A percentile compares a stretch with the other conserved stretches of the same genome.
Conservation (phyloP, 2,329 filamentous ascomycete genomes). For the Fusarium sp. region DNA sequence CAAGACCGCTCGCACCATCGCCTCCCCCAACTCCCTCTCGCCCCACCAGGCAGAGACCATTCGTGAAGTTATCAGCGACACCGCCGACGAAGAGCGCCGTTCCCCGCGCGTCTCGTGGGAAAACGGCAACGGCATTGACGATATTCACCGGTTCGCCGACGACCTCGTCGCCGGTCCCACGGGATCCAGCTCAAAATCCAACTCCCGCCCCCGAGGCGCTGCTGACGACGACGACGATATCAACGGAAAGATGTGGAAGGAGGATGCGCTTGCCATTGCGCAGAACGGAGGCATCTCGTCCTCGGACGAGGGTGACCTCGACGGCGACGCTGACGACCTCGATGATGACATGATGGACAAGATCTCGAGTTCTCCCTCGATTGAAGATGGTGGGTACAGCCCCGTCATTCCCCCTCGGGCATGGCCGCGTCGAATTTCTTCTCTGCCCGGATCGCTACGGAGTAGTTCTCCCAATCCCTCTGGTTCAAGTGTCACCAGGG, state of each 20-base stretch:
- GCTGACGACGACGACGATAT: slow-evolving; percentile 35
- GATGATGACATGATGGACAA: slow-evolving; percentile 98
- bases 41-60: slow-evolving; percentile 89
- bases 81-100: slow-evolving; percentile 76
- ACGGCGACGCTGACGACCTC: slow-evolving; percentile 78
- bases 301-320: slow-evolving; percentile 72
- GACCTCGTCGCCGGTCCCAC: slow-evolving; percentile 56
- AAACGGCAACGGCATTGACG: slow-evolving; percentile 56
- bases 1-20: slow-evolving; percentile 32
- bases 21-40: slow-evolving; percentile 66
- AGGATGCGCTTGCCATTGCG: slow-evolving; percentile 70
- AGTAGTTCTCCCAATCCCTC: slow-evolving; percentile 45
- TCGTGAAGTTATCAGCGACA: slow-evolving; percentile 82
- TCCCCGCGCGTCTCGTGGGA: slow-evolving; percentile 71
- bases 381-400: slow-evolving; percentile 94
- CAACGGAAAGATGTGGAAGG: slow-evolving; percentile 55
- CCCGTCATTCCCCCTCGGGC: slow-evolving; percentile 50
- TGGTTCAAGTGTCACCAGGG: slow-evolving; percentile 40
- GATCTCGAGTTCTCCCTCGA: slow-evolving; percentile 98
- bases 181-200: slow-evolving; percentile 36
- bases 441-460: slow-evolving; percentile 51
- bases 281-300: slow-evolving; percentile 70
- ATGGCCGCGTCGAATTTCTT: slow-evolving; percentile 60
- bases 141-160: slow-evolving; percentile 60
- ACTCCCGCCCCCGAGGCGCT: slow-evolving; percentile 23